Conservation (phyloP, 148 eudicot species). For the Gaultheria prostrata region DNA sequence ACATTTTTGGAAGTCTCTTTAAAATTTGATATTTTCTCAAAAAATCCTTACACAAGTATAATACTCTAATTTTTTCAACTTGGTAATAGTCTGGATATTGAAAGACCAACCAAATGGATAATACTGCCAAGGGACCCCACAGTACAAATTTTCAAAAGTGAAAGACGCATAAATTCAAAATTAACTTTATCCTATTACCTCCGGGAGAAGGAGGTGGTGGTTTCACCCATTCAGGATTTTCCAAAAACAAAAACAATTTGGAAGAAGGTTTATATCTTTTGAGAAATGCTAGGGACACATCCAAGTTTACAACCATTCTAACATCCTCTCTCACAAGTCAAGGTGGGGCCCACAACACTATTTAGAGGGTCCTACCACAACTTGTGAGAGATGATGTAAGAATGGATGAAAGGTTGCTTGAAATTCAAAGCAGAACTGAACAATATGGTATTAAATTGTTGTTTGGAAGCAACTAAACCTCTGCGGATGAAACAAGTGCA, state of each 20-base stretch:
- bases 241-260: background rate
- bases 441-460: background rate
- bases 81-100: background rate
- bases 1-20: background rate
- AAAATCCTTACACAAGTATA: background rate
- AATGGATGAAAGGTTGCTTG: background rate
- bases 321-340: too few relatives aligned
- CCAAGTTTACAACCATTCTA: too few relatives aligned
- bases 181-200: background rate
- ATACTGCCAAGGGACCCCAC: background rate
- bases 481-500: slow-evolving; percentile 85
- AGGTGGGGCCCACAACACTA: too few relatives aligned
- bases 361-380: too few relatives aligned
- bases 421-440: background rate
- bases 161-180: background rate
- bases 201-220: background rate
- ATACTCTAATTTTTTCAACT: background rate
- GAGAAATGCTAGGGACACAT: too few relatives aligned
- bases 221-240: background rate
- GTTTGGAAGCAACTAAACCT: slow-evolving; percentile 44
- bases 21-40: background rate
- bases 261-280: background rate
- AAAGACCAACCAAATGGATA: background rate
- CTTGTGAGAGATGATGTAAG: too few relatives aligned
- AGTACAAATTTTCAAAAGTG: background rate